Evolutionary conservation across 2,329 filamentous ascomycete species (phyloP).

Genomic region (Ascochyta rabiei): DNA sequence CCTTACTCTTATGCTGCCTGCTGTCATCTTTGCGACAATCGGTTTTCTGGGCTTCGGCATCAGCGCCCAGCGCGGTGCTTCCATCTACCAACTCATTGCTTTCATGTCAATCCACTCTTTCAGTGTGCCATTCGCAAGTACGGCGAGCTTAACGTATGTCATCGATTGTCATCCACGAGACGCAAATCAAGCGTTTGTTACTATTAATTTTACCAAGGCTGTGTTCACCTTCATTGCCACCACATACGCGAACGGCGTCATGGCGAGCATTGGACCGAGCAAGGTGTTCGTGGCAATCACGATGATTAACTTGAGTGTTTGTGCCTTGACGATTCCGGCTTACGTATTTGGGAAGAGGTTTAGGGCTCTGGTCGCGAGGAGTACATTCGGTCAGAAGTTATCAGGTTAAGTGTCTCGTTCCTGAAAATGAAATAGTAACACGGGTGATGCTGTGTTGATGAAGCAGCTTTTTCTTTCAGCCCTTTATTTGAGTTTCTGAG

Average conservation of each 20-base stretch:
- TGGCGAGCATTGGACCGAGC: slow-evolving; percentile 58
- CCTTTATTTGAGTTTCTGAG: too few species aligned
- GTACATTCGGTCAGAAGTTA: slow-evolving; percentile 27
- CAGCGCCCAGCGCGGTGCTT: slow-evolving; percentile 37
- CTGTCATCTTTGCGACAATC: slow-evolving; percentile 41
- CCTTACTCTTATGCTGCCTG: slow-evolving; percentile 43
- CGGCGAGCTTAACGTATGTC: slow-evolving; percentile 49
- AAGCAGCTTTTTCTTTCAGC: too few species aligned
- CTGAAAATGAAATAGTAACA: too few species aligned
- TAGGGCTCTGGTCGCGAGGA: slow-evolving; percentile 35
- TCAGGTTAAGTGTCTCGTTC: slow-evolving; percentile 5
- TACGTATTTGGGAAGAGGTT: slow-evolving; percentile 50
- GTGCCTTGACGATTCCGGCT: slow-evolving; percentile 74
- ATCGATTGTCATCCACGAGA: slow-evolving; percentile 51
- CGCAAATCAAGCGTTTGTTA: slow-evolving; percentile 51
- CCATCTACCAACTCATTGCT: slow-evolving; percentile 37
- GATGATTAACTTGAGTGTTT: slow-evolving; percentile 76
- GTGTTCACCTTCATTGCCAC: slow-evolving; percentile 65
- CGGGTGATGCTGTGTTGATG: too few species aligned
- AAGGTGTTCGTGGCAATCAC: slow-evolving; percentile 72
- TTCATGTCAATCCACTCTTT: slow-evolving; percentile 48
- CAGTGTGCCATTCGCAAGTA: slow-evolving; percentile 47
- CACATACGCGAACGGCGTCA: slow-evolving; percentile 82
- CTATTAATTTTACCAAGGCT: slow-evolving; percentile 51
- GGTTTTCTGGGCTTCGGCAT: slow-evolving; percentile 53